Percentiles rank a stretch among this genome's conserved stretches.
Conservation (phyloP, 495 filamentous ascomycete genomes). For the Tuber borchii region DNA sequence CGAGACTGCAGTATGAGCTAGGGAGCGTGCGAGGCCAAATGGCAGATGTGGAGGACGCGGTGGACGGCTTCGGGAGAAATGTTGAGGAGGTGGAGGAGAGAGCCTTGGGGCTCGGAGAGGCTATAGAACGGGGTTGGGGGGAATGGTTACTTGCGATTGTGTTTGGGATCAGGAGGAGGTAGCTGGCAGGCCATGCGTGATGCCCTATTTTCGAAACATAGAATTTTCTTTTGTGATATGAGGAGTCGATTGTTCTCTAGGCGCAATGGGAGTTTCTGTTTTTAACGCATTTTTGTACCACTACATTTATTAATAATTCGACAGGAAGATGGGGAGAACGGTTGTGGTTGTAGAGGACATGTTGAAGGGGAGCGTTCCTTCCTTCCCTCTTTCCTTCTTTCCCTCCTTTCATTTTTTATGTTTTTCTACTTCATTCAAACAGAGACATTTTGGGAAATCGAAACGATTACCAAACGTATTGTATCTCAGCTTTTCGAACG, state of each 20-base stretch:
- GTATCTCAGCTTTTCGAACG: neutral
- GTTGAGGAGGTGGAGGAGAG: constrained; percentile 71
- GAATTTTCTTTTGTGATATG: neutral
- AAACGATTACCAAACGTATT: neutral
- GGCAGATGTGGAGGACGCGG: constrained; percentile 77
- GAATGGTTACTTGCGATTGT: constrained; percentile 48
- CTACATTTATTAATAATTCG: neutral
- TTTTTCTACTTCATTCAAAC: neutral
- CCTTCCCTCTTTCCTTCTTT: neutral
- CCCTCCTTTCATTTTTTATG: neutral
- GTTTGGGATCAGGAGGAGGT: constrained; percentile 29
- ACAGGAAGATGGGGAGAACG: neutral
- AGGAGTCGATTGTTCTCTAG: neutral
- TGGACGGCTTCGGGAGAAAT: constrained; percentile 71
- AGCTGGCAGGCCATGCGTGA: neutral
- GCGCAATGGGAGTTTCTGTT: neutral
- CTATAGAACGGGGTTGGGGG: constrained; percentile 55
- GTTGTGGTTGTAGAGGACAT: neutral
- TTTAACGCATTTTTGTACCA: neutral
- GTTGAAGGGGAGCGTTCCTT: neutral
- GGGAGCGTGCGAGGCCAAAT: constrained; percentile 71
- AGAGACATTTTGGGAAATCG: neutral
- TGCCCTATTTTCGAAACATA: neutral
- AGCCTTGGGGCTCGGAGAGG: constrained; percentile 59
- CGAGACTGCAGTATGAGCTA: constrained; percentile 92